Base-by-base conservation (phyloP, 1,284 basidiomycete genomes). In the Chondrostereum purpureum region DNA sequence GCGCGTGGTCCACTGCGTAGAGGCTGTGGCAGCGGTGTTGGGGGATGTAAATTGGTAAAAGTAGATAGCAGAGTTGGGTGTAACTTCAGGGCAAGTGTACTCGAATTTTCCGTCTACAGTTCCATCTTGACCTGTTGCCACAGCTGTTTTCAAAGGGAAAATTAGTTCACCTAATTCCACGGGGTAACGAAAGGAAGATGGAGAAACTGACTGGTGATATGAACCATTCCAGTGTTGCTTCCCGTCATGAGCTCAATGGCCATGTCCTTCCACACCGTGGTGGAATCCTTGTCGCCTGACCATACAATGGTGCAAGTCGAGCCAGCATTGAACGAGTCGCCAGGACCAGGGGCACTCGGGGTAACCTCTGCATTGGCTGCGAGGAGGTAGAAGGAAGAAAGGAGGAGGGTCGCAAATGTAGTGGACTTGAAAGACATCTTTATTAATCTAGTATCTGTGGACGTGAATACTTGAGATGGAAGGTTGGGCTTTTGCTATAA, bases 211-310 rank as follows among this genome's bases (percentile, higher is more conserved):
- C 86, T 77, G 3, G 76, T 77, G 46, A 90, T 57, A 54, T 75
- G 74, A 42, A 78, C 62, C 88, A 92, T 92, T 39, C 70, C 53
- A 27, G 70, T 61, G 65, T 92, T 92, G 54, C 71, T 61, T 4
- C 89, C 89, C 0, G 83, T 83, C 85, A 88, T 90, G 53, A 92
- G 74, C 61, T 88, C 70, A 46, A 91, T 83, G 47, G 69, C 64
- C 77, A 81, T 85, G 45, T 62, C 60, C 57, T 71, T 78, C 86
- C 87, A 88, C 5, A 53, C 52, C 13, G 77, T 76, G 2, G 73
- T 69, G 1, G 62, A 65, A 14, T 44, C 51, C 3, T 64, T 50
- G 55, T 88, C 84, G 3, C 63, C 64, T 1, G 57, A 57, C 84
- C 84, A 89, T 3, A 57, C 55, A 38, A 81, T 67, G 6, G 56